These are phyloP conservation scores for Suillus americanus DNA, from an alignment of 768 basidiomycete genomes.

Conservation along the genomic window DNA sequence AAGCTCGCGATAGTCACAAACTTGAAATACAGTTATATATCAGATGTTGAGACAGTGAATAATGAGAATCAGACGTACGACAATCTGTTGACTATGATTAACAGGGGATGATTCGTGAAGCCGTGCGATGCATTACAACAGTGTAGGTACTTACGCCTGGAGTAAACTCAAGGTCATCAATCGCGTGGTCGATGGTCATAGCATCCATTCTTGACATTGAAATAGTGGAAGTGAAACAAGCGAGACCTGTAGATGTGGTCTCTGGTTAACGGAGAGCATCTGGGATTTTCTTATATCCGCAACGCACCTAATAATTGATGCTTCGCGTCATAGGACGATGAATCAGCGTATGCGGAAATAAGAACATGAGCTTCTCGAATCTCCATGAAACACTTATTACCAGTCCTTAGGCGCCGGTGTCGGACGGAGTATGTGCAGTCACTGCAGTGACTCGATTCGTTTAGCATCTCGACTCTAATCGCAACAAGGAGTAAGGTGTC, in stretches of 20 bases:
- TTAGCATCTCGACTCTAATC: neutral
- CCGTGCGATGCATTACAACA: neutral
- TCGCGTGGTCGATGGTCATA: neutral
- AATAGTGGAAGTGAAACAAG: neutral
- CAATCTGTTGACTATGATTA: neutral
- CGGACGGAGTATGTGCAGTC: neutral
- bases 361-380: neutral
- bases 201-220: neutral
- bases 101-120: neutral
- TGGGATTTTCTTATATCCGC: neutral
- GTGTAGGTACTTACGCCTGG: neutral
- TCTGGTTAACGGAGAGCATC: neutral
- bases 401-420: neutral
- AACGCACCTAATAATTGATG: neutral
- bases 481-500: neutral
- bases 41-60: neutral
- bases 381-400: neutral
- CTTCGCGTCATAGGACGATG: neutral
- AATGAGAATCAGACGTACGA: neutral
- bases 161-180: neutral
- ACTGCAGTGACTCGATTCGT: neutral
- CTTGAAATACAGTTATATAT: constrained; percentile 24
- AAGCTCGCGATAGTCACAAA: constrained; percentile 51
- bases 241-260: neutral
- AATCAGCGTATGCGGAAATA: neutral